Evolutionary conservation across 2,329 filamentous ascomycete genomes (phyloP), one percentile per base, ranked within the genome.

Genomic region (Dichotomopilus funicola): DNA sequence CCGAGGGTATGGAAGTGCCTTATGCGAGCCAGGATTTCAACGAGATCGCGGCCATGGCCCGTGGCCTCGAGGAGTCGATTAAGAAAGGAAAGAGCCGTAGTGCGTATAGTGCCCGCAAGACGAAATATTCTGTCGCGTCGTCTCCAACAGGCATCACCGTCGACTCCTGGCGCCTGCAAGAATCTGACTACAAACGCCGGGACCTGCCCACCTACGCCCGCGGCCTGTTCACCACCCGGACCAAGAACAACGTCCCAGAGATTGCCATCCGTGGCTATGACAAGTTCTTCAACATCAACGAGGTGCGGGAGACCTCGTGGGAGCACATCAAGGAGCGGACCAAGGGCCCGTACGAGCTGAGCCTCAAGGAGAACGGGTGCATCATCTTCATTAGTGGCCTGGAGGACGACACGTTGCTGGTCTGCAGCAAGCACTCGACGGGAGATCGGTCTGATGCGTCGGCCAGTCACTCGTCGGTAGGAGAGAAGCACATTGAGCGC

Each of bases 351-450:
- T 99, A 97, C 65, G 94, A 99, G 72, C 75, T 99, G 54, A 97
- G 91, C 56, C 83, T 97, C 51, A 99, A 99, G 74, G 94, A 99
- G 72, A 99, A 99, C 66, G 94, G 94, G n/a, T 99, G 94, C 71
- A 99, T 99, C 71, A 96, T 99, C 63, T 99, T 99, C 75, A 85
- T 99, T 45, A 87, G 91, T 12, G 94, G 91, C 11, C 77, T 99
- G 27, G 89, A 95, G 65, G 91, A 96, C 65, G 91, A 83, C 38
- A 90, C 89, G 1, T 76, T 99, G 8, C 77, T 99, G 6, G 91
- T 99, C n/a, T 97, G 92, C 80, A 97, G 92, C 78, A 99, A 99
- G 69, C 94, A 99, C 70, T 97, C 94, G 0, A 97, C 91, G 0
- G 94, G 94, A 6, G 76, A 82, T 31, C 82, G 92, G n/a, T 72